Base-by-base conservation (phyloP, 2,329 filamentous ascomycete species). In the Trichoderma koningii region DNA sequence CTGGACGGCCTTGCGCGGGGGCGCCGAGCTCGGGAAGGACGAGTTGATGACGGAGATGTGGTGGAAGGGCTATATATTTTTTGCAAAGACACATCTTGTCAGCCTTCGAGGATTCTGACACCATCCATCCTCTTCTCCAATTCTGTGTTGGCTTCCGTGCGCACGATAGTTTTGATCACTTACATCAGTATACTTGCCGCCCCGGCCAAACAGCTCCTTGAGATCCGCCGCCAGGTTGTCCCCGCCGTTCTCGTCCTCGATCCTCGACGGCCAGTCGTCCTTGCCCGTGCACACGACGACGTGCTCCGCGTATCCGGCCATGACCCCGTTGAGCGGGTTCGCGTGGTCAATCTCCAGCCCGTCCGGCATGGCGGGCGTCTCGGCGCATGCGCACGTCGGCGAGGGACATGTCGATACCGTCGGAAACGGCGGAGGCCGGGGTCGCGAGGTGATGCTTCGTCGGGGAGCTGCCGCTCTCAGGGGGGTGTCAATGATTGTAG, bases 221-320 rank as follows among this genome's bases (percentile, higher is more conserved):
- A 97, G 75, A 63, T 91, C 88, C 44, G 89, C 87, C 6, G 89
- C 87, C 19, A 93, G 75, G 69, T 89, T 89, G 69, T 87, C 83
- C 17, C 80, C 85, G 71, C 77, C 83, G 70, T 89, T 86, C 66
- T 96, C 92, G 26, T 96, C 88, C 74, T 96, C 93, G 68, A 97
- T 96, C 65, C 86, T 85, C 72, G 90, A 93, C 30, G 83, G 81
- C 93, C 93, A 97, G 77, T 96, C 91, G 34, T 83, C 79, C 67
- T 87, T 86, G 5, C 92, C 93, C 0, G 93, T 96, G 68, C 90
- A 93, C 15, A 97, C 82, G 10, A 98, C 77, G 3, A 97, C 85
- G 70, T 97, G 93, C 76, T 96, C 89, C 1, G 87, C 83, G 74
- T 97, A 96, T 1, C 83, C 81, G 2, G 89, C 82, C 78, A 97